A percentile compares a stretch with the other conserved stretches of the same genome.
Conservation (phyloP, 768 basidiomycete species). For the Xerocomus potaroensis region DNA sequence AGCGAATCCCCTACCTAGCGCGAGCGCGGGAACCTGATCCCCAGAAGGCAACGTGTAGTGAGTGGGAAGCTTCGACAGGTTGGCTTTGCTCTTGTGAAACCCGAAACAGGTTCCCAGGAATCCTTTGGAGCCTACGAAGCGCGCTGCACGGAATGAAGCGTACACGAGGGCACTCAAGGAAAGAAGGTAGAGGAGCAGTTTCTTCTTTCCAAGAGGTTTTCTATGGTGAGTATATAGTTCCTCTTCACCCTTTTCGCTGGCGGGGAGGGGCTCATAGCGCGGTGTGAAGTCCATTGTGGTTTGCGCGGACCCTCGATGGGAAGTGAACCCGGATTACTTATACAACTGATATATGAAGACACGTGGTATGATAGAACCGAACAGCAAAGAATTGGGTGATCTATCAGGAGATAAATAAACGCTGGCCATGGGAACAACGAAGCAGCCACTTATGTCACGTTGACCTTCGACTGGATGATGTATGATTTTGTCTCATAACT, state of each 20-base stretch:
- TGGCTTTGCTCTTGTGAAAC: conserved; percentile 18
- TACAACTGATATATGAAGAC: too few species aligned
- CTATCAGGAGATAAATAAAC: too few species aligned
- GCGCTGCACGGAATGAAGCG: conserved; percentile 14
- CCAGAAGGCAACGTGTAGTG: conserved; percentile 63
- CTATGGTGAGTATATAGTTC: not conserved
- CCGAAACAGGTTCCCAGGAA: conserved; percentile 18
- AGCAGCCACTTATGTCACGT: too few species aligned
- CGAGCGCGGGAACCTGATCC: conserved; percentile 62
- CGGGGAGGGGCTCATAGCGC: conserved; percentile 23
- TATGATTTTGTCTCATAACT: too few species aligned
- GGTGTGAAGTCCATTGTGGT: conserved; percentile 24
- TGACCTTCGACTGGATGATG: too few species aligned
- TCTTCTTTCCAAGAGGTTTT: conserved; percentile 15
- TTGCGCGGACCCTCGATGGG: too few species aligned
- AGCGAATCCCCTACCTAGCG: conserved; percentile 59
- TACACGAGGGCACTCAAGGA: conserved; percentile 22
- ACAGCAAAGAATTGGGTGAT: too few species aligned
- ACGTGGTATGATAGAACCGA: too few species aligned
- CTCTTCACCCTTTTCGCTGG: conserved; percentile 13
- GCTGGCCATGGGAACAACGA: too few species aligned
- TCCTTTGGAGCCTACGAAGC: conserved; percentile 19
- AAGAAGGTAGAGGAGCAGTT: conserved; percentile 19
- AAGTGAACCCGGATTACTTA: too few species aligned
- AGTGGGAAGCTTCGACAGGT: conserved; percentile 32